Base-by-base conservation (phyloP, 495 filamentous ascomycete genomes). In the Bathelium albidoporum region DNA sequence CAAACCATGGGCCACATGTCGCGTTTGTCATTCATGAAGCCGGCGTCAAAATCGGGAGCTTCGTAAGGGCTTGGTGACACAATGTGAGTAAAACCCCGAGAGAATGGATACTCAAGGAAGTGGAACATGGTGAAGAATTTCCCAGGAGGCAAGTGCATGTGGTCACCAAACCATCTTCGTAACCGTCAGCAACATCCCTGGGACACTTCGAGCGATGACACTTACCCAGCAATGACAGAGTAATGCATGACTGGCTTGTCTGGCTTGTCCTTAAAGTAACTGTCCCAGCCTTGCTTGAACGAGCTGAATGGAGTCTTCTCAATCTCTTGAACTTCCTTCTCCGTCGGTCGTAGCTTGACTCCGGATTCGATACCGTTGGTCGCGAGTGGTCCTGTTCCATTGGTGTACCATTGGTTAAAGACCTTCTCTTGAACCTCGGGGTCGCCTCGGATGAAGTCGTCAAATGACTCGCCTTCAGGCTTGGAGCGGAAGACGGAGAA, bases 101-200 rank as follows among this genome's bases (percentile, higher is more conserved):
- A 87, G 80, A 91, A 91, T 14, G 89, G 88, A 66, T 91, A 91
- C 76, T 90, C 87, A 60, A 90, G 73, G 81, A 91, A 91, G 69
- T 91, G 87, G 80, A 91, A 91, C 88, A 91, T 91, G 64, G 83
- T 87, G 78, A 91, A 91, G 80, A 91, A 91, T 64, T 91, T 90
- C 52, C 88, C 88, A 2, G 85, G 81, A 0, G 87, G 87, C 73
- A 76, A 73, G 62, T 71, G 67, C 74, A 75, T 74, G 66, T 70
- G 68, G 58, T 74, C 69, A 55, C 69, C 59, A 24, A 53, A 63
- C 61, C 61, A 63, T 7, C 61, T 60, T 36, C 12, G 41, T 11
- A 29, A 20, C 32, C 16, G 20, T 29, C 10, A 49, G 12, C 26
- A 20, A 63, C 20, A n/a, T 18, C 11, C 4, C 18, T 60, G 18